Conservation (phyloP, 2,329 filamentous ascomycete genomes). For the Botrytis hyacinthi region DNA sequence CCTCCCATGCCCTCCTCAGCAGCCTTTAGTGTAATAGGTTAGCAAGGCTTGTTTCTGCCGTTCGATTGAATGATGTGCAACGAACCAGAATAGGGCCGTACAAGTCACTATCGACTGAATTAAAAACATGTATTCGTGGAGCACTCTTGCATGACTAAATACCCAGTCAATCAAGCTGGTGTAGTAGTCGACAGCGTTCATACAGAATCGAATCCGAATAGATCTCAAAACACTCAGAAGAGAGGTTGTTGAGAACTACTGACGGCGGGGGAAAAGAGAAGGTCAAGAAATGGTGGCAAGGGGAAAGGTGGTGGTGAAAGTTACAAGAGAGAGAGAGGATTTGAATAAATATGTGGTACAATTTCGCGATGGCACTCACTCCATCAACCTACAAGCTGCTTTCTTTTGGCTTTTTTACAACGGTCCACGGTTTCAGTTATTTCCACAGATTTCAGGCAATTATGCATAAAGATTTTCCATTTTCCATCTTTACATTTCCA, state of each 20-base stretch:
- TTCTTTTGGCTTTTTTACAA: conserved; percentile 14
- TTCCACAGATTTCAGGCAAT: conserved; percentile 3
- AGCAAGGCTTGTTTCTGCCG: conserved; percentile 17
- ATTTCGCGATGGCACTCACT: conserved; percentile 2
- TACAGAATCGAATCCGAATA: conserved; percentile 30
- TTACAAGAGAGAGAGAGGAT: not conserved
- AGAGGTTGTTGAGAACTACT: conserved; percentile 20
- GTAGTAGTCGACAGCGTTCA: conserved; percentile 39
- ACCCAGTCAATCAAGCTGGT: conserved; percentile 37
- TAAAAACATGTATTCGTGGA: conserved; percentile 35
- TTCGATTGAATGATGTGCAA: not conserved
- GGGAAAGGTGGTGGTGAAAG: not conserved
- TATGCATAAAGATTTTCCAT: conserved; percentile 7
- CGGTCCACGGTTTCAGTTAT: not conserved
- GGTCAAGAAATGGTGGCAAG: not conserved
- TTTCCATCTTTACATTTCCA: not conserved
- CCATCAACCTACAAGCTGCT: not conserved
- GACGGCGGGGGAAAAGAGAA: not conserved
- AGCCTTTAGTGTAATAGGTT: conserved; percentile 55
- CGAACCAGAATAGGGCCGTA: conserved; percentile 37
- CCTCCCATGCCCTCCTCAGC: conserved; percentile 80
- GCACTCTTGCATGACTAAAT: conserved; percentile 37
- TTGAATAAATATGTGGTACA: not conserved
- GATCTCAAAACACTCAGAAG: conserved; percentile 20
- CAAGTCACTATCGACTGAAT: conserved; percentile 39